These are phyloP conservation scores for Penicillium sp. DNA, from an alignment of 2,329 filamentous ascomycete genomes.

Conservation along the genomic window DNA sequence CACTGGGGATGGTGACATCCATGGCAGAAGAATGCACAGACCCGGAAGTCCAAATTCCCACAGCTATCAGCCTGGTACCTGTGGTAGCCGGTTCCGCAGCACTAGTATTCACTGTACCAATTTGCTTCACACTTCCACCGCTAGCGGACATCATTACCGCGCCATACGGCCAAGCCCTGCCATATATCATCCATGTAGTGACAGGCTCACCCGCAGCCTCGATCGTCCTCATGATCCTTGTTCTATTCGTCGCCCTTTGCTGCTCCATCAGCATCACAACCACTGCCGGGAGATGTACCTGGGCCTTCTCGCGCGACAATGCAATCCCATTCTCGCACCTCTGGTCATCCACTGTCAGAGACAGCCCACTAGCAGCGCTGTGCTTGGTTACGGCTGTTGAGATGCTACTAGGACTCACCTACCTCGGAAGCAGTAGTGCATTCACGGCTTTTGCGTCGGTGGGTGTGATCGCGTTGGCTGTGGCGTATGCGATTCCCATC, in stretches of 20 bases:
- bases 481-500: conserved; percentile 58
- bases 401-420: conserved; percentile 51
- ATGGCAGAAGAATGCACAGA: conserved; percentile 60
- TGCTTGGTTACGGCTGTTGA: conserved; percentile 47
- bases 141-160: conserved; percentile 46
- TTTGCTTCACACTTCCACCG: conserved; percentile 36
- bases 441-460: conserved; percentile 54
- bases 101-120: conserved; percentile 55
- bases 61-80: conserved; percentile 49
- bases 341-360: conserved; percentile 24
- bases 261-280: conserved; percentile 54
- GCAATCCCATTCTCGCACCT: conserved; percentile 44
- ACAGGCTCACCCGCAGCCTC: conserved; percentile 46
- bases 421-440: conserved; percentile 45
- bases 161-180: conserved; percentile 49
- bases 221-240: conserved; percentile 48
- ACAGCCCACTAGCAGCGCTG: conserved; percentile 19
- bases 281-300: conserved; percentile 48
- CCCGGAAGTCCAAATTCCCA: conserved; percentile 52
- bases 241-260: conserved; percentile 52
- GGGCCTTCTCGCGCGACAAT: conserved; percentile 47
- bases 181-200: conserved; percentile 53
- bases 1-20: conserved; percentile 60
- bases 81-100: conserved; percentile 51
- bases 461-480: conserved; percentile 56